Conservation (phyloP, 192 early-diverging fungal genomes). For the Thamnidium elegans region DNA sequence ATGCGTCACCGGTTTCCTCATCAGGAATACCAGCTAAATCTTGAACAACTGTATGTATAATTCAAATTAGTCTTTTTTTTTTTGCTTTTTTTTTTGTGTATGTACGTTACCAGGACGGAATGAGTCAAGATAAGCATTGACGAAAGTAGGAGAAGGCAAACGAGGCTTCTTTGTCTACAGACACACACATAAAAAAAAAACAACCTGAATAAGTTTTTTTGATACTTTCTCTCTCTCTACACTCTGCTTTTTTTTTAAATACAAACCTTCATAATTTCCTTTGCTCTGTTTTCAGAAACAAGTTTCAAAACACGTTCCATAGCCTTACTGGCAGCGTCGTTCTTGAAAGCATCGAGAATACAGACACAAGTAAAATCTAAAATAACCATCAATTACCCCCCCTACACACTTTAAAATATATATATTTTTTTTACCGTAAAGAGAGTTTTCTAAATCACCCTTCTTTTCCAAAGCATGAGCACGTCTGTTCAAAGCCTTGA, state of each 20-base stretch:
- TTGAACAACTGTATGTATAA: slow-evolving; percentile 10
- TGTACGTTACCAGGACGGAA: slow-evolving; percentile 57
- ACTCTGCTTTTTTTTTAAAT: neutral
- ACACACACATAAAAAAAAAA: neutral
- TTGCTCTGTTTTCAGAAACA: slow-evolving; percentile 72
- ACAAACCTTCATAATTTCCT: slow-evolving; percentile 62
- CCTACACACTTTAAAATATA: neutral
- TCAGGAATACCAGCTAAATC: slow-evolving; percentile 18
- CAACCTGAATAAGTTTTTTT: neutral
- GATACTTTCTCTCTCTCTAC: too few species aligned
- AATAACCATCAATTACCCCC: neutral
- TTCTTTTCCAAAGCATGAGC: slow-evolving; percentile 57
- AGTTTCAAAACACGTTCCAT: slow-evolving; percentile 89
- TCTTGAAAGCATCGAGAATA: slow-evolving; percentile 93
- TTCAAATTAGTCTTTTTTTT: neutral
- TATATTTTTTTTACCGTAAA: slow-evolving; percentile 49
- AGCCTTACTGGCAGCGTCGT: slow-evolving; percentile 69
- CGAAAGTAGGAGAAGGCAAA: slow-evolving; percentile 90
- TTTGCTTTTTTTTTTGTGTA: neutral
- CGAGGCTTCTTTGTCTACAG: slow-evolving; percentile 44
- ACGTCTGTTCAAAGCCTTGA: slow-evolving; percentile 72
- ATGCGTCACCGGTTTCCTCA: slow-evolving; percentile 42
- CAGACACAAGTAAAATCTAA: slow-evolving; percentile 87
- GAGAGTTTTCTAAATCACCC: slow-evolving; percentile 46
- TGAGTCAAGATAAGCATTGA: slow-evolving; percentile 91